Conservation (phyloP, 345 rosid genomes). For the Ceriops tagal region DNA sequence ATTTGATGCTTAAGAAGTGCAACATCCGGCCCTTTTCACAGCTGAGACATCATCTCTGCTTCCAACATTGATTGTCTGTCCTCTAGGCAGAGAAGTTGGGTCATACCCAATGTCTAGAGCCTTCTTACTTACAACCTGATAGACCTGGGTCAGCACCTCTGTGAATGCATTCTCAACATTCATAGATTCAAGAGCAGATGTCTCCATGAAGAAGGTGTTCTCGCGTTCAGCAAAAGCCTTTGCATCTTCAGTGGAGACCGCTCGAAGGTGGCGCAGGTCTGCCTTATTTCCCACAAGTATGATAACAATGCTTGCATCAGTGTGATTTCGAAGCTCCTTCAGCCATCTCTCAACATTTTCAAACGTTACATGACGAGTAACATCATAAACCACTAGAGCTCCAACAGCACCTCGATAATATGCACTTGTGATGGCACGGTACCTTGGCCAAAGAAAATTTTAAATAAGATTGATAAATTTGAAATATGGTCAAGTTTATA, state of each 20-base stretch:
- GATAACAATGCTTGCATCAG: constrained; percentile 4
- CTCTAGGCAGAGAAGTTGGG: neutral
- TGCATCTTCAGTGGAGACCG: constrained; percentile 4
- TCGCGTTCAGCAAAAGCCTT: constrained; percentile 1
- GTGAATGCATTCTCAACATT: constrained; percentile 10
- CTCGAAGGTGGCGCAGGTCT: constrained; percentile 4
- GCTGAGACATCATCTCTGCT: constrained; percentile 8
- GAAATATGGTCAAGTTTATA: neutral
- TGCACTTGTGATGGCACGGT: too few species aligned
- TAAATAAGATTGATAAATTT: too few species aligned
- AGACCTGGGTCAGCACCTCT: neutral
- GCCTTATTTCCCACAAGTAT: constrained; percentile 5
- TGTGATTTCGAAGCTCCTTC: constrained; percentile 6
- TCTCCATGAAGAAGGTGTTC: constrained; percentile 8
- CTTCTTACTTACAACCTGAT: neutral
- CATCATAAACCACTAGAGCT: too few species aligned
- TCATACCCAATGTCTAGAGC: constrained; percentile 5
- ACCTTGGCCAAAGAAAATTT: too few species aligned
- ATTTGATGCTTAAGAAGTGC: neutral
- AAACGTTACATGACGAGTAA: neutral
- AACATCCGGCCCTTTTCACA: neutral
- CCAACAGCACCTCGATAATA: too few species aligned
- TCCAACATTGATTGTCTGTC: constrained; percentile 10
- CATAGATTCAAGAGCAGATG: constrained; percentile 3
- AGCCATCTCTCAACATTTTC: constrained; percentile 8